Evolutionary conservation across 1,284 basidiomycete genomes (phyloP).

Genomic region (Naganishia cerealis): DNA sequence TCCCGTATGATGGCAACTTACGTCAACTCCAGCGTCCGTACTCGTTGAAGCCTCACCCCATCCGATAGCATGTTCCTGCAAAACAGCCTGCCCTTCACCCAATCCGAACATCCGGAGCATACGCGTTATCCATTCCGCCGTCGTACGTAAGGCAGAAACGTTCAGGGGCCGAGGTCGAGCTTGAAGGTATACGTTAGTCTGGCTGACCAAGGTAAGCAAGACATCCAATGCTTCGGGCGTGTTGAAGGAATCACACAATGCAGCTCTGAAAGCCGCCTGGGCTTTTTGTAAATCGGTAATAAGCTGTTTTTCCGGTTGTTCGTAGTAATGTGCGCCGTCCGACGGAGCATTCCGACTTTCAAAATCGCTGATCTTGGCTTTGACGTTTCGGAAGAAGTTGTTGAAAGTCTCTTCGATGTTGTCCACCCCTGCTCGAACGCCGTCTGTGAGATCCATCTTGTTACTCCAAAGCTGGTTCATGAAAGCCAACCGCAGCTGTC

Average conservation of each 20-base stretch:
- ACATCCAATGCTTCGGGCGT: constrained; percentile 79
- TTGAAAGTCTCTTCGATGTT: constrained; percentile 83
- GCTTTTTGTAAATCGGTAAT: constrained; percentile 70
- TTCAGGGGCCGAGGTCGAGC: constrained; percentile 58
- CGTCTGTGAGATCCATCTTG: constrained; percentile 91
- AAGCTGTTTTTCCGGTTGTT: constrained; percentile 66
- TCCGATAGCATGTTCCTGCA: constrained; percentile 50
- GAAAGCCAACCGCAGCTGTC: constrained; percentile 93
- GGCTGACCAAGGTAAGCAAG: constrained; percentile 80
- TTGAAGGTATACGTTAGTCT: constrained; percentile 83
- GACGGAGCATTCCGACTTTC: constrained; percentile 44
- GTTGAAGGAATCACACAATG: constrained; percentile 96
- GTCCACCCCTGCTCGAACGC: constrained; percentile 79
- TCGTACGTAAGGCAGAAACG: constrained; percentile 67
- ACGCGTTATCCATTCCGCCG: constrained; percentile 79
- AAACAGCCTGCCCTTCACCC: constrained; percentile 65
- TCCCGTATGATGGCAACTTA: constrained; percentile 55
- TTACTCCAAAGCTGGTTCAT: constrained; percentile 87
- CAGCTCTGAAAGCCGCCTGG: constrained; percentile 78
- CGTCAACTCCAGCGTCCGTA: constrained; percentile 57
- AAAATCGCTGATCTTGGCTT: constrained; percentile 65
- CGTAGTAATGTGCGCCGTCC: constrained; percentile 58
- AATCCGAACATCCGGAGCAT: constrained; percentile 96
- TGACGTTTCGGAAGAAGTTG: constrained; percentile 89
- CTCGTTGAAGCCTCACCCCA: constrained; percentile 55